A percentile compares a stretch with the other conserved stretches of the same genome.
Evolutionary conservation across 1,284 basidiomycete genomes (phyloP).

Genomic region (Apiotrichum mycotoxinovorans): DNA sequence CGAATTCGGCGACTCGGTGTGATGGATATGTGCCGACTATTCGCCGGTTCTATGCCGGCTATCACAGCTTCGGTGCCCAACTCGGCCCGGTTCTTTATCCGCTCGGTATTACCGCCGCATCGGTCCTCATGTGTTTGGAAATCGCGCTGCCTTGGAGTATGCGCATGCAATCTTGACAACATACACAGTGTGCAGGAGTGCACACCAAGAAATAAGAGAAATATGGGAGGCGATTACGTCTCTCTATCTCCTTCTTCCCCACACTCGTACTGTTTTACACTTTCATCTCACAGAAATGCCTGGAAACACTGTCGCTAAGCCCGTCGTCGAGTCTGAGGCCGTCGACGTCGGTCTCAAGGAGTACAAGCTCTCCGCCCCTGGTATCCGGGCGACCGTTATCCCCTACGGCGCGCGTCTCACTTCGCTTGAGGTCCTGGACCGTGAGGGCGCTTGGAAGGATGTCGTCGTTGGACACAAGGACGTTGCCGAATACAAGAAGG

Average conservation of each 20-base stretch:
- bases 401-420: slow-evolving; percentile 33
- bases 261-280: not conserved
- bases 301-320: not conserved
- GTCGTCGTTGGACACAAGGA: slow-evolving; percentile 32
- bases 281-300: not conserved
- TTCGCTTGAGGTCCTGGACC: slow-evolving; percentile 32
- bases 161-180: not conserved
- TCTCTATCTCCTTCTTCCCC: not conserved
- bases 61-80: not conserved
- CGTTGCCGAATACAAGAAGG: slow-evolving; percentile 25
- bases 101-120: not conserved
- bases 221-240: not conserved
- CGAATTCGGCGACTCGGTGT: too few species aligned
- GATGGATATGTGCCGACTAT: not conserved
- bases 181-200: not conserved
- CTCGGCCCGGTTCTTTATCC: not conserved
- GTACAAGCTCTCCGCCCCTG: slow-evolving; percentile 24
- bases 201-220: not conserved
- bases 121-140: not conserved
- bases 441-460: slow-evolving; percentile 22
- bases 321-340: not conserved
- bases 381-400: slow-evolving; percentile 39
- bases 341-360: slow-evolving; percentile 17
- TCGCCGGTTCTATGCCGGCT: not conserved
- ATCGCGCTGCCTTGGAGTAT: not conserved